Base-by-base conservation (phyloP, 2,329 filamentous ascomycete genomes). In the Cladosporium sp. region DNA sequence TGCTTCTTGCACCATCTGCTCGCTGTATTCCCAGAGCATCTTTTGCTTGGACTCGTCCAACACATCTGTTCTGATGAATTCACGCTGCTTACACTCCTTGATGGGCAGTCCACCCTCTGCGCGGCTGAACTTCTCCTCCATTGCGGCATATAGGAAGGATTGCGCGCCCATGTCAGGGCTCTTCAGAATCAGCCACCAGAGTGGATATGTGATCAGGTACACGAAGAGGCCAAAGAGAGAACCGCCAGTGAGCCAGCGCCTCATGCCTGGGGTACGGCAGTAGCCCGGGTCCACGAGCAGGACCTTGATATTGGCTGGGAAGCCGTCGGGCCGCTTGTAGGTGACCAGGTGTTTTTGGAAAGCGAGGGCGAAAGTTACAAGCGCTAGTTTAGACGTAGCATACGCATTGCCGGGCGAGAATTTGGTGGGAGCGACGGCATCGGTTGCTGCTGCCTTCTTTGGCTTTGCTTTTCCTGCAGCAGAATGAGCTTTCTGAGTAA, bases 261-360 rank as follows among this genome's bases (percentile, higher is more conserved):
- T 86, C 79, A 89, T 96, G 1, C 95, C 93, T 0, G 93, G 92
- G 10, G 94, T 98, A 61, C 95, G 88, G 26, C 88, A 86, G 69
- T 89, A 87, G 23, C 95, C 94, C 0, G 95, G 95, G 73, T 99
- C 94, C 2, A 93, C 91, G 66, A 97, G 85, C 58, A 97, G 83
- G 54, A 97, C 92, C 36, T 91, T 87, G 3, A 93, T 85, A 70
- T 92, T 97, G 81, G 89, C 90, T 0, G 92, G 92, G 57, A 91
- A 82, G 67, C 89, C 86, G 76, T 99, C 95, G 0, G 93, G 92
- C 26, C 95, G 86, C 73, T 91, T 86, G 78, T 96, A 96, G 2
- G 89, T 82, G 70, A 93, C 89, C 56, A 99, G 83, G 76, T 97
- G 94, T 76, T 96, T 95, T 79, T 98, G 94, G 76, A 94, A 97